phyloP scores from a whole-genome alignment of 495 filamentous ascomycete species.

The Hypoxylon trugodes region DNA sequence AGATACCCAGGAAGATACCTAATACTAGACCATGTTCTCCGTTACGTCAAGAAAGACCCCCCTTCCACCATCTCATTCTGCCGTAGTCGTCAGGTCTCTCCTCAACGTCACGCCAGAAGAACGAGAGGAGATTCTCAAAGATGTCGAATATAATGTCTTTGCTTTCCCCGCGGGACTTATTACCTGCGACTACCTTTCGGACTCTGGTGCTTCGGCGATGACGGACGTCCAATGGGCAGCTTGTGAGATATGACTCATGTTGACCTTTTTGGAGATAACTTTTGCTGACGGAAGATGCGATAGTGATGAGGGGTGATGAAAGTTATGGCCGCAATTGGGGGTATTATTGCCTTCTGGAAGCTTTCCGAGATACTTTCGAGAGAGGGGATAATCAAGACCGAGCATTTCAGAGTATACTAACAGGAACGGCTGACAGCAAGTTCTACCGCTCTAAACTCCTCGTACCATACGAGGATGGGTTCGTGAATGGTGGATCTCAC shows the following conservation, averaged over 20 bases:
- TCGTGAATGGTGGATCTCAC: not conserved
- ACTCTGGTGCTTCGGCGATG: constrained; percentile 1
- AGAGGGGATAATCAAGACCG: not conserved
- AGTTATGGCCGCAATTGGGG: constrained; percentile 7
- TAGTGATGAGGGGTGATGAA: constrained; percentile 7
- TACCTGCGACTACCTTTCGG: not conserved
- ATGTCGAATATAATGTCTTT: not conserved
- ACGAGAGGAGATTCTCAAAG: not conserved
- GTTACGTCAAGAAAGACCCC: too few relatives aligned
- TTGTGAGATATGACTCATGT: not conserved
- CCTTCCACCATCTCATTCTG: not conserved
- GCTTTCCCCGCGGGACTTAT: not conserved
- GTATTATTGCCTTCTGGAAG: not conserved
- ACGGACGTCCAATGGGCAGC: constrained; percentile 2
- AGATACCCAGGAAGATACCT: too few relatives aligned
- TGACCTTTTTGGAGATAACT: not conserved
- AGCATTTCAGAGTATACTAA: not conserved
- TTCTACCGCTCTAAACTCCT: not conserved
- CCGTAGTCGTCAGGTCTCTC: not conserved
- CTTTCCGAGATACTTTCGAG: not conserved
- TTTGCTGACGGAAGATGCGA: not conserved
- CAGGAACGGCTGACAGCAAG: not conserved
- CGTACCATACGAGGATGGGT: not conserved
- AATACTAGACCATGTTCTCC: too few relatives aligned
- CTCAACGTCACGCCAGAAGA: not conserved